Evolutionary conservation across 352 stramenopile genomes (phyloP).

Genomic region (Phytophthora vignae): DNA sequence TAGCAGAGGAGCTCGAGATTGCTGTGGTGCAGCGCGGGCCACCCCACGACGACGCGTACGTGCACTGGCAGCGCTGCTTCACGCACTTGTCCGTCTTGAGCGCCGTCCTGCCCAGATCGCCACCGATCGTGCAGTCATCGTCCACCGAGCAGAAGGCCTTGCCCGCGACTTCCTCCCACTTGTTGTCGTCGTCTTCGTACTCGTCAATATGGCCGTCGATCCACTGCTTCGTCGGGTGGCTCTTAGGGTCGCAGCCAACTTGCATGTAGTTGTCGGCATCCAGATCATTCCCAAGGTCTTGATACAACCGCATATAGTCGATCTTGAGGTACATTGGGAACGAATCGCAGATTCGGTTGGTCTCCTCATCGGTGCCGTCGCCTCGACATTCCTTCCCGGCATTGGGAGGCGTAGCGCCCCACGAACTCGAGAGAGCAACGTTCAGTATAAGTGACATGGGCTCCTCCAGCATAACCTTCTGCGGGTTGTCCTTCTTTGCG

Average conservation of each 20-base stretch:
- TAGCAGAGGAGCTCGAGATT: slow-evolving; percentile 26
- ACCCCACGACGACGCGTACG: slow-evolving; percentile 45
- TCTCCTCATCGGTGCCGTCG: slow-evolving; percentile 46
- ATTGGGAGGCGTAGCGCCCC: slow-evolving; percentile 76
- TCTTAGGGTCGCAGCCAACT: slow-evolving; percentile 57
- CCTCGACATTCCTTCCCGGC: slow-evolving; percentile 57
- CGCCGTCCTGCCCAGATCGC: slow-evolving; percentile 10
- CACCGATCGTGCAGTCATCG: slow-evolving; percentile 63
- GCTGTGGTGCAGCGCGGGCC: slow-evolving; percentile 63
- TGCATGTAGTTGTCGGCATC: slow-evolving; percentile 61
- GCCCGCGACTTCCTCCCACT: slow-evolving; percentile 49
- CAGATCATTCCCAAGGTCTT: slow-evolving; percentile 48
- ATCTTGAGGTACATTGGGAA: slow-evolving; percentile 82
- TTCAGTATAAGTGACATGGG: slow-evolving; percentile 95
- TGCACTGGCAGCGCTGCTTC: slow-evolving; percentile 48
- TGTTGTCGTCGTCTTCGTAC: slow-evolving; percentile 67
- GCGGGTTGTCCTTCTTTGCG: slow-evolving; percentile 49
- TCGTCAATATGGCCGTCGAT: slow-evolving; percentile 73
- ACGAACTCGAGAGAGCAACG: slow-evolving; percentile 93
- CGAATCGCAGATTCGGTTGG: slow-evolving; percentile 63
- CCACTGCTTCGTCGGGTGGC: slow-evolving; percentile 68
- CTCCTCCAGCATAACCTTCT: slow-evolving; percentile 85
- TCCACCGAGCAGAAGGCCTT: slow-evolving; percentile 66
- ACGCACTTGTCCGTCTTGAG: slow-evolving; percentile 49
- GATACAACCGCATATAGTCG: slow-evolving; percentile 74